phyloP scores from a whole-genome alignment of 2,329 filamentous ascomycete genomes.

The Colletotrichum caudatum region DNA sequence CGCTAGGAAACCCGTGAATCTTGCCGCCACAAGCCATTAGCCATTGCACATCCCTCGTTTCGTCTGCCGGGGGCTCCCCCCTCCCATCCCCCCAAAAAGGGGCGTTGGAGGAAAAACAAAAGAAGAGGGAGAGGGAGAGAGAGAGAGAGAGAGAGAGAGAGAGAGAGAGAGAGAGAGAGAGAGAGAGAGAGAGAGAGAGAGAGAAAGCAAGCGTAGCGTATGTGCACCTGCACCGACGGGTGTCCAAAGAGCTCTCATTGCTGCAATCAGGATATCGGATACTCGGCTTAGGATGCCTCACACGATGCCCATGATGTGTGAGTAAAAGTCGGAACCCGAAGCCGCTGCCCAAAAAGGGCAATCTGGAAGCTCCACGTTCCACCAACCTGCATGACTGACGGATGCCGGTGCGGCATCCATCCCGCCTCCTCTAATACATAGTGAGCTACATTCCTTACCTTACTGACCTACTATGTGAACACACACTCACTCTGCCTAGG shows the following conservation, averaged over 20 bases:
- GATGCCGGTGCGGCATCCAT: slow-evolving; percentile 5
- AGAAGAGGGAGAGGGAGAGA: not conserved
- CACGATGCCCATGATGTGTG: not conserved
- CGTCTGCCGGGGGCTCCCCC: not conserved
- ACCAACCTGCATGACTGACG: slow-evolving; percentile 18
- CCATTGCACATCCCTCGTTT: slow-evolving; percentile 18
- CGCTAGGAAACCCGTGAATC: slow-evolving; percentile 24
- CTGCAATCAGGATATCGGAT: not conserved
- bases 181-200: not conserved
- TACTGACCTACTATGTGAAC: too few species aligned
- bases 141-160: too few species aligned
- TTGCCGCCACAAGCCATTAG: slow-evolving; percentile 31
- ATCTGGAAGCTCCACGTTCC: slow-evolving; percentile 26
- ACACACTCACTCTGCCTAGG: too few species aligned
- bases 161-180: too few species aligned
- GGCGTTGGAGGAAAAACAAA: too few species aligned
- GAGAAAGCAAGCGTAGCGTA: too few species aligned
- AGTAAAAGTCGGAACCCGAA: not conserved
- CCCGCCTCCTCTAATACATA: not conserved
- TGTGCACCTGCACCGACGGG: too few species aligned
- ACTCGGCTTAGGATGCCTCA: not conserved
- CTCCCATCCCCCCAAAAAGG: too few species aligned
- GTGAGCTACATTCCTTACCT: too few species aligned
- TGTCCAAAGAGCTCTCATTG: too few species aligned
- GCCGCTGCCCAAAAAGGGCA: slow-evolving; percentile 15